Percentiles rank a stretch among this genome's conserved stretches.
Conservation (phyloP, 2,329 filamentous ascomycete species). For the Pseudogymnoascus sp. region DNA sequence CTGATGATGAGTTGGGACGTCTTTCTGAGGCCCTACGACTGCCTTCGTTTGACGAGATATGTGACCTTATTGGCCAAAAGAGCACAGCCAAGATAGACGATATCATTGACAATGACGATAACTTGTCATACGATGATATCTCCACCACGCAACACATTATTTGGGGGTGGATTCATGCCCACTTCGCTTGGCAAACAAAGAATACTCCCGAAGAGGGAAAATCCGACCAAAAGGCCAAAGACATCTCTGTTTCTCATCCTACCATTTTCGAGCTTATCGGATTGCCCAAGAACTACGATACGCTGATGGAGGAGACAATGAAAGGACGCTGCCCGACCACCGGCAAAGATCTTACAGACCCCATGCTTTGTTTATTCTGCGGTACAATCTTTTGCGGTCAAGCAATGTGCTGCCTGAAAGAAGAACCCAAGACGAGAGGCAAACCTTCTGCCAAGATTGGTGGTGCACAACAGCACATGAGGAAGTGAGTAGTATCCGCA, state of each 20-base stretch:
- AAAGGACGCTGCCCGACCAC: constrained; percentile 78
- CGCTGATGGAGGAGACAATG: constrained; percentile 85
- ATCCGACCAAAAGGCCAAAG: background rate
- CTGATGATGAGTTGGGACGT: constrained; percentile 74
- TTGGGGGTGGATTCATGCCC: constrained; percentile 67
- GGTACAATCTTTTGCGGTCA: constrained; percentile 96
- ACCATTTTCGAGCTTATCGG: constrained; percentile 92
- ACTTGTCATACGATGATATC: constrained; percentile 10
- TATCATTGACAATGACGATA: background rate
- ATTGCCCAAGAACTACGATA: constrained; percentile 85
- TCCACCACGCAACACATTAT: constrained; percentile 40
- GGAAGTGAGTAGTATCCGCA: constrained; percentile 53
- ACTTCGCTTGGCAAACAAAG: constrained; percentile 8
- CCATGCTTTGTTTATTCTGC: constrained; percentile 88
- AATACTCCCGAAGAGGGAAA: background rate
- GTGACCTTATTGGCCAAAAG: constrained; percentile 43
- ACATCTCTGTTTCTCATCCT: constrained; percentile 61
- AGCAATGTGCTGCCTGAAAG: constrained; percentile 78
- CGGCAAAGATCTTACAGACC: constrained; percentile 84
- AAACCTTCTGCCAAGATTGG: constrained; percentile 51
- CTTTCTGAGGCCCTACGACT: constrained; percentile 70
- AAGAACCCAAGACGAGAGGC: constrained; percentile 39
- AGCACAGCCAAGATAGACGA: background rate
- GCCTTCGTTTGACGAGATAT: constrained; percentile 73
- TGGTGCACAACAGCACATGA: constrained; percentile 85